Evolutionary conservation across 2,329 filamentous ascomycete genomes (phyloP).

Genomic region (Endoconidiophora polonica): DNA sequence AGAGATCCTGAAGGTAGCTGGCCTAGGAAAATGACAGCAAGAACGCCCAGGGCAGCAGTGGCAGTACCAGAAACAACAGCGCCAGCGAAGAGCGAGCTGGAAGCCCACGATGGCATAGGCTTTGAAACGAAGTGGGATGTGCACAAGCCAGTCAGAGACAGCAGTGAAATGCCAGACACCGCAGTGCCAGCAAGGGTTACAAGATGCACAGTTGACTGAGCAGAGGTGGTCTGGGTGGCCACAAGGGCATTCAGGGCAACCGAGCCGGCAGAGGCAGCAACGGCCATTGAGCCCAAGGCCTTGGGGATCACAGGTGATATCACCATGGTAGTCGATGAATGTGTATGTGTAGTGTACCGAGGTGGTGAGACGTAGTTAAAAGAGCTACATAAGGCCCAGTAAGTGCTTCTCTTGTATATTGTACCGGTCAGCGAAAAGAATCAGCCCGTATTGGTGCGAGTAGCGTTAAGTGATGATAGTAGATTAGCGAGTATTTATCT

Average conservation of each 20-base stretch:
- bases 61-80: conserved; percentile 4
- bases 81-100: conserved; percentile 8
- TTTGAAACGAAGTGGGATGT: neutral
- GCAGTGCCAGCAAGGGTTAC: conserved; percentile 5
- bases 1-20: conserved; percentile 1
- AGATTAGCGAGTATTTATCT: neutral
- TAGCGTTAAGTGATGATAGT: neutral
- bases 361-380: too few relatives aligned
- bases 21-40: conserved; percentile 10
- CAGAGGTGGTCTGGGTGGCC: conserved; percentile 7
- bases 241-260: conserved; percentile 8
- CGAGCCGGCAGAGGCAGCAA: conserved; percentile 5
- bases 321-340: conserved; percentile 1
- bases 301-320: conserved; percentile 4
- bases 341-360: neutral
- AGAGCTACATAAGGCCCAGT: too few relatives aligned
- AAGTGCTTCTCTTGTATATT: neutral
- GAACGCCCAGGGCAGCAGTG: conserved; percentile 7
- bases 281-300: conserved; percentile 6
- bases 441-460: conserved; percentile 5
- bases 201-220: conserved; percentile 8
- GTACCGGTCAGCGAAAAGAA: conserved; percentile 2
- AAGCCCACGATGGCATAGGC: neutral
- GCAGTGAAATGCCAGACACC: conserved; percentile 7
- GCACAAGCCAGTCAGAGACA: conserved; percentile 5